Evolutionary conservation across 2,329 filamentous ascomycete genomes (phyloP).

Genomic region (Beauveria caledonica): DNA sequence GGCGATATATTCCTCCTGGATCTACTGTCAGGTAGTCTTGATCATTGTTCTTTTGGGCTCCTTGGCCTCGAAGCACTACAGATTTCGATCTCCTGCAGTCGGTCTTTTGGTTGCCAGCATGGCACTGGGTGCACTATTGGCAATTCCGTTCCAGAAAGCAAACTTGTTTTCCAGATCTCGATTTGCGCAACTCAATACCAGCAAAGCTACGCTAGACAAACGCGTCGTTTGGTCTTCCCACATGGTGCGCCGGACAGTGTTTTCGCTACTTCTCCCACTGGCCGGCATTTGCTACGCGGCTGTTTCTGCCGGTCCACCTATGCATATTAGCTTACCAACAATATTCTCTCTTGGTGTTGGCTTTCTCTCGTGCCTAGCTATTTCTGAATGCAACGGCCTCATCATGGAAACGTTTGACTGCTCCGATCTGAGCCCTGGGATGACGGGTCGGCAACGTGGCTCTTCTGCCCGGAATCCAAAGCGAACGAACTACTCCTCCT

Average conservation of each 20-base stretch:
- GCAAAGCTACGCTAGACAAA: constrained; percentile 58
- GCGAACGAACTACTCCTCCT: constrained; percentile 65
- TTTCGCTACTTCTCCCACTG: constrained; percentile 59
- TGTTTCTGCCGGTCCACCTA: constrained; percentile 52
- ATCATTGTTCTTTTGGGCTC: constrained; percentile 66
- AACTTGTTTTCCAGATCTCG: constrained; percentile 59
- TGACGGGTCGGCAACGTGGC: constrained; percentile 49
- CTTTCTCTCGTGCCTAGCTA: constrained; percentile 63
- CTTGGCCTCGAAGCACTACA: constrained; percentile 61
- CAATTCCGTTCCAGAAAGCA: constrained; percentile 67
- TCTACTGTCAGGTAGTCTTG: constrained; percentile 67
- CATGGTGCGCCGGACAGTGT: constrained; percentile 58
- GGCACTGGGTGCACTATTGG: constrained; percentile 59
- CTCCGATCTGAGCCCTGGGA: constrained; percentile 67
- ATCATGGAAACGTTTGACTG: constrained; percentile 78
- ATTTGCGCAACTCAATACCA: constrained; percentile 48
- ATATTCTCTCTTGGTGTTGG: constrained; percentile 58
- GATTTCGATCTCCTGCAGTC: constrained; percentile 53
- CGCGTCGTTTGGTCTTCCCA: constrained; percentile 64
- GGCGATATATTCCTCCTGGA: constrained; percentile 67
- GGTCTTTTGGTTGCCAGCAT: constrained; percentile 59
- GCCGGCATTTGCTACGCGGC: constrained; percentile 60
- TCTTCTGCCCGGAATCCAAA: constrained; percentile 30
- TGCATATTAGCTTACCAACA: constrained; percentile 55
- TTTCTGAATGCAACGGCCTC: constrained; percentile 67